A percentile compares a stretch with the other conserved stretches of the same genome.
phyloP scores from a whole-genome alignment of 176 grass and related monocot genomes.

The Cenchrus americanus region DNA sequence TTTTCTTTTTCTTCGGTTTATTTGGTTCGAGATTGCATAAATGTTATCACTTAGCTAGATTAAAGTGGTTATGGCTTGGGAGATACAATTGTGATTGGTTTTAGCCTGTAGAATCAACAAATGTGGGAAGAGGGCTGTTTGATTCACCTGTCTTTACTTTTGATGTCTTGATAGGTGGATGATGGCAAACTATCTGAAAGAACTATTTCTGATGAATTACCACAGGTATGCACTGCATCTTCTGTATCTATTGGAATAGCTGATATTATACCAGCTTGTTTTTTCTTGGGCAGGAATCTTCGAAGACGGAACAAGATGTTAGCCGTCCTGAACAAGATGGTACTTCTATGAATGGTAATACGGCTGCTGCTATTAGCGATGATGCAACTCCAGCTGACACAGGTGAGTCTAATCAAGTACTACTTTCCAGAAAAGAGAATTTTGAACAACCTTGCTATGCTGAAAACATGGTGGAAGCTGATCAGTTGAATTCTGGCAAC shows the following conservation, averaged over 20 bases:
- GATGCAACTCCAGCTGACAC: conserved; percentile 49
- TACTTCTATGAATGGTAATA: conserved; percentile 44
- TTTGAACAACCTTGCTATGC: conserved; percentile 31
- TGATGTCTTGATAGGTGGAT: conserved; percentile 62
- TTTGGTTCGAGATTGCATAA: background rate
- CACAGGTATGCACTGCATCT: conserved; percentile 54
- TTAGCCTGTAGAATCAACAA: conserved; percentile 27
- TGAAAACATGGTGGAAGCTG: conserved; percentile 48
- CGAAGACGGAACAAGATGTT: conserved; percentile 57
- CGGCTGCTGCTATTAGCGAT: conserved; percentile 37
- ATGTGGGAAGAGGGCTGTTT: background rate
- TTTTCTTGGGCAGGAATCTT: conserved; percentile 59
- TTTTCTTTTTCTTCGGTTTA: conserved; percentile 9
- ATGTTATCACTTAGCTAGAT: background rate
- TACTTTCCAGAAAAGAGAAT: conserved; percentile 66
- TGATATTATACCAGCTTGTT: conserved; percentile 11
- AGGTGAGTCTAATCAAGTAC: conserved; percentile 52
- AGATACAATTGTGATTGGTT: conserved; percentile 40
- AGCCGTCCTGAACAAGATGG: conserved; percentile 61
- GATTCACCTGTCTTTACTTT: conserved; percentile 27
- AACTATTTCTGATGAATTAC: conserved; percentile 84
- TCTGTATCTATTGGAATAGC: conserved; percentile 26
- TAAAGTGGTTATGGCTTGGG: background rate
- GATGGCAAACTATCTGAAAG: conserved; percentile 86
- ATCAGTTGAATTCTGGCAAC: conserved; percentile 45